Evolutionary conservation across 805 yeast genomes (phyloP).

Genomic region (Yamadazyma sp.): DNA sequence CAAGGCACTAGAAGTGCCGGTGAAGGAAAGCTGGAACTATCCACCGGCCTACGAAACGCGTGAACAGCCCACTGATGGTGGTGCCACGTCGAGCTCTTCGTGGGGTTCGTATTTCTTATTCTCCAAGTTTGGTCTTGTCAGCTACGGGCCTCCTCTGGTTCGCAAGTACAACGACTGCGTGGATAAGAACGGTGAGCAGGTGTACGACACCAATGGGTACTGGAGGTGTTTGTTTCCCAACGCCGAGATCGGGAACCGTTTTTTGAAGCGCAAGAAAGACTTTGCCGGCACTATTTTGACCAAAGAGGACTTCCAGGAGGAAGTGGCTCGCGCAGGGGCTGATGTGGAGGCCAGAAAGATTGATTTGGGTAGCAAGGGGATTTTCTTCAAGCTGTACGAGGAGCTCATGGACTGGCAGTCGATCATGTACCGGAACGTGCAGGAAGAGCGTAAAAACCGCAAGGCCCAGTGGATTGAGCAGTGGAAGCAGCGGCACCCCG

Average conservation of each 20-base stretch:
- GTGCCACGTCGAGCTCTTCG: neutral
- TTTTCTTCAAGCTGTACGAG: slow-evolving; percentile 63
- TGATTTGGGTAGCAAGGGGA: slow-evolving; percentile 51
- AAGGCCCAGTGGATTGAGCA: slow-evolving; percentile 1
- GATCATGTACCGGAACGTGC: slow-evolving; percentile 50
- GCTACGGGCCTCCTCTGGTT: slow-evolving; percentile 58
- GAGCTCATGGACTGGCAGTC: slow-evolving; percentile 67
- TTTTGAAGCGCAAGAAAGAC: slow-evolving; percentile 27
- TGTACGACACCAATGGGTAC: slow-evolving; percentile 82
- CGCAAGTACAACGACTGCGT: slow-evolving; percentile 62
- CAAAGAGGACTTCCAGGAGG: slow-evolving; percentile 57
- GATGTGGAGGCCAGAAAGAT: slow-evolving; percentile 16
- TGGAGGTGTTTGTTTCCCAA: slow-evolving; percentile 91
- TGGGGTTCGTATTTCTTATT: slow-evolving; percentile 1
- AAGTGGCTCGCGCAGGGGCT: slow-evolving; percentile 14
- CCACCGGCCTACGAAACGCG: slow-evolving; percentile 17
- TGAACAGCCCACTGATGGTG: neutral
- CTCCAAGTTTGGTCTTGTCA: slow-evolving; percentile 40
- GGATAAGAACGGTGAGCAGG: slow-evolving; percentile 63
- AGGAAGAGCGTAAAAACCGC: slow-evolving; percentile 22
- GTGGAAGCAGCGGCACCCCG: slow-evolving; percentile 4
- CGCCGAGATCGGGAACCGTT: slow-evolving; percentile 31
- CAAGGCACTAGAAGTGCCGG: slow-evolving; percentile 1
- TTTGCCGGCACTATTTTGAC: slow-evolving; percentile 39
- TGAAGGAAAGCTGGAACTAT: slow-evolving; percentile 14